These are phyloP conservation scores for Axilococcus clingmanii DNA, from an alignment of 139 green algal species.

Conservation along the genomic window DNA sequence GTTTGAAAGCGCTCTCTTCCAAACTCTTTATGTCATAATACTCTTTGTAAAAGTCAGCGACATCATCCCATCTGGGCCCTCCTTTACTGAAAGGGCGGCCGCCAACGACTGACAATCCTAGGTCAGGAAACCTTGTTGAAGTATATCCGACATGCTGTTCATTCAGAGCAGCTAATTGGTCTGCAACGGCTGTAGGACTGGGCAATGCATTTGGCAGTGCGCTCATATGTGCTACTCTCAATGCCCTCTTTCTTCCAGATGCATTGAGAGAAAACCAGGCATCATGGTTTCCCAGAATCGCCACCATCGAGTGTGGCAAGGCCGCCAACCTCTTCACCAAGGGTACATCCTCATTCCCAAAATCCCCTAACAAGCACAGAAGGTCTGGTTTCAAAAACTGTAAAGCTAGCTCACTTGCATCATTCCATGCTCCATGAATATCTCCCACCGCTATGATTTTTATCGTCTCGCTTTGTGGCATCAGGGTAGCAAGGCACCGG, in stretches of 20 bases:
- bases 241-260: not conserved
- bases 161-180: slow-evolving; percentile 35
- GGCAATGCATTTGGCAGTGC: not conserved
- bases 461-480: too few relatives aligned
- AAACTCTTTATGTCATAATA: slow-evolving; percentile 32
- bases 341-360: slow-evolving; percentile 51
- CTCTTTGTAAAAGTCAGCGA: slow-evolving; percentile 35
- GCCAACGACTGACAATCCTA: slow-evolving; percentile 34
- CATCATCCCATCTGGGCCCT: slow-evolving; percentile 24
- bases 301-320: slow-evolving; percentile 26
- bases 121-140: slow-evolving; percentile 12
- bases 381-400: slow-evolving; percentile 34
- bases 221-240: not conserved
- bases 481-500: too few relatives aligned
- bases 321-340: slow-evolving; percentile 34
- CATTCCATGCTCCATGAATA: slow-evolving; percentile 47
- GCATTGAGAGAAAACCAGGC: slow-evolving; percentile 34
- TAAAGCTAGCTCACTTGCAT: slow-evolving; percentile 32
- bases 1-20: slow-evolving; percentile 26
- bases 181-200: not conserved
- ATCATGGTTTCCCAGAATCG: slow-evolving; percentile 59
- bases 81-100: slow-evolving; percentile 50
- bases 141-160: slow-evolving; percentile 40
- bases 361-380: slow-evolving; percentile 54
- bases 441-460: slow-evolving; percentile 45